Evolutionary conservation across 1,284 basidiomycete species (phyloP), one percentile per base, ranked within the genome.

Genomic region (Boletus smithii): DNA sequence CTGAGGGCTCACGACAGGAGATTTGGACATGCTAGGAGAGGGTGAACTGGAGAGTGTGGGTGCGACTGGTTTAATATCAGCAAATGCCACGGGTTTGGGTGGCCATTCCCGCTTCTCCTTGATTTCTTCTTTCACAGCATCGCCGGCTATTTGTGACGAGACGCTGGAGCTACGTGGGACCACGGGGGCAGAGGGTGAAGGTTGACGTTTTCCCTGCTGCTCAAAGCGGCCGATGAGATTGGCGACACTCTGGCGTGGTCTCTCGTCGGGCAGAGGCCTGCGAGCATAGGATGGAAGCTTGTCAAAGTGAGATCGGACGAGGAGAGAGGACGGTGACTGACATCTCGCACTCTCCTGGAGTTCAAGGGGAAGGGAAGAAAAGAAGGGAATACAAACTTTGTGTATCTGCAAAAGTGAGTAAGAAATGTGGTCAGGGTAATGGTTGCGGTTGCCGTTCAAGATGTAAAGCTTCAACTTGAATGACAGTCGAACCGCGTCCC

Each of bases 181-280:
- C 37, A 66, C 63, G 38, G 73, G 67, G 20, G 62, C 50, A 33
- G 56, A 55, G 18, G 70, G 61, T 5, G 65, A 40, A 5, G 77
- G 68, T 51, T 77, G 74, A 38, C 79, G 77, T 66, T 88, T 88
- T 48, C 73, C 80, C 68, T 87, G 83, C 60, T 79, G 83, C 65
- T 90, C 87, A 57, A 89, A 90, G 49, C 84, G 78, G 38, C 86
- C 87, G 60, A 90, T 89, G 68, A 90, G 82, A 63, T 88, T 90
- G 52, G 87, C 87, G 44, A 90, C 88, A 60, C 83, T 87, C 62
- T 76, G 76, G 53, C 88, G 82, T 42, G 87, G 87, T 61, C 83
- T 79, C 71, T 90, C 87, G 74, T 90, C 88, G 66, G 87, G 87
- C 51, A 88, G 69, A 46, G 85, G 82, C 87, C 88, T 88, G 61